phyloP scores from a whole-genome alignment of 345 rosid species.

The Rhodomyrtus tomentosa region DNA sequence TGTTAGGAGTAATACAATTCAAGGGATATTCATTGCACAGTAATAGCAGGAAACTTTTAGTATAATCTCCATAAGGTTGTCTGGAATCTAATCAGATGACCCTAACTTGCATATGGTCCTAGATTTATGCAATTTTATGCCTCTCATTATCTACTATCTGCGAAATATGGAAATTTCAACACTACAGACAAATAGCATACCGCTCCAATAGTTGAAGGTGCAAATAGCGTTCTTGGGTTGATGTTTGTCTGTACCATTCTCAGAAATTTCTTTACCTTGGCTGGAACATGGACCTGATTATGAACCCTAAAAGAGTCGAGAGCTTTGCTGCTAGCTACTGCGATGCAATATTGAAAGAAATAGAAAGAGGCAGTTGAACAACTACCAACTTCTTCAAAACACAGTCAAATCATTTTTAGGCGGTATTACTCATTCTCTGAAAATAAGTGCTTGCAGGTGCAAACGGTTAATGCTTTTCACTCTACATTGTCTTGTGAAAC shows the following conservation, averaged over 20 bases:
- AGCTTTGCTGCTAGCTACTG: background rate
- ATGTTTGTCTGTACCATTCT: background rate
- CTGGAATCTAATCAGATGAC: background rate
- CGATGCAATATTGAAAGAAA: background rate
- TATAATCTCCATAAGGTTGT: background rate
- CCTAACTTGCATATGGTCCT: background rate
- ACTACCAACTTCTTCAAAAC: background rate
- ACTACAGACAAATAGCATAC: constrained; percentile 4
- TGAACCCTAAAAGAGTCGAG: background rate
- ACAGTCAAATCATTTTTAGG: background rate
- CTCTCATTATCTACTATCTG: background rate
- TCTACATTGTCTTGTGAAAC: background rate
- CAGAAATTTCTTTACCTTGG: constrained; percentile 4
- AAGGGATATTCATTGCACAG: background rate
- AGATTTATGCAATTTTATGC: background rate
- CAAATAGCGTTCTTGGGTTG: constrained; percentile 14
- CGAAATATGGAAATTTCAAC: background rate
- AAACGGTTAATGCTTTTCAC: background rate
- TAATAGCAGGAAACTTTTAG: background rate
- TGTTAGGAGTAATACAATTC: background rate
- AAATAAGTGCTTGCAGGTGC: background rate
- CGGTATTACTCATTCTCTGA: background rate
- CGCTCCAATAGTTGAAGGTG: constrained; percentile 34
- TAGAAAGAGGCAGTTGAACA: background rate
- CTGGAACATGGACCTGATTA: constrained; percentile 4